Evolutionary conservation across 495 filamentous ascomycete species (phyloP), one percentile per base, ranked within the genome.

Genomic region (Penicillium riverlandense): DNA sequence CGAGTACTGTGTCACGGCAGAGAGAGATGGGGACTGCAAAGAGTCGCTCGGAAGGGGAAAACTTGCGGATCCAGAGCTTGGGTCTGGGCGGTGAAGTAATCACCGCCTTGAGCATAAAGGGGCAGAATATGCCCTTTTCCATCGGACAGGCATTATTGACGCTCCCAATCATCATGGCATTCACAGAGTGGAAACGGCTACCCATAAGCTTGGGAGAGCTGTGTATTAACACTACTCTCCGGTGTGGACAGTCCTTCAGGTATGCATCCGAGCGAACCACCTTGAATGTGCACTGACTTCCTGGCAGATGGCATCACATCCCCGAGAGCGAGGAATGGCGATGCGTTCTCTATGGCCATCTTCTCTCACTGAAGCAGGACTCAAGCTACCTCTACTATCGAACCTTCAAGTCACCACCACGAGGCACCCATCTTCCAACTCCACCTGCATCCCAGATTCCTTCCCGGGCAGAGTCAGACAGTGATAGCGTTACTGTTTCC

Each of bases 241-340:
- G 88, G 40, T 95, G 89, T 59, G 90, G 90, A 13, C 90, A 96
- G 57, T 90, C 89, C 2, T 96, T 95, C 58, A 74, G 82, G 81
- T 84, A 22, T 22, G 22, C 22, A 22, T 22, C 22, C 22, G 22
- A 22, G 22, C 4, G 22, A 22, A 22, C 22, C 22, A 22, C 22
- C 6, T 22, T 22, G 22, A 22, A 22, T 22, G 22, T 22, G 22
- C 22, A 30, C 49, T 61, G 27, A 61, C 41, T 45, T 33, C 38
- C 41, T 15, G 22, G 6, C 40, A 83, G 92, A 70, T 98, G 92
- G 92, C 85, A 84, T 37, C 86, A 88, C 48, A 76, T 69, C 34
- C 61, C 88, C 39, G 71, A 73, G 39, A 75, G 77, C 12, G 77
- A 88, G 53, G 84, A 92, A 77, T 98, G 94, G 92, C 85, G 88